phyloP scores from a whole-genome alignment of 768 basidiomycete genomes.

The Kwoniella dendrophila region DNA sequence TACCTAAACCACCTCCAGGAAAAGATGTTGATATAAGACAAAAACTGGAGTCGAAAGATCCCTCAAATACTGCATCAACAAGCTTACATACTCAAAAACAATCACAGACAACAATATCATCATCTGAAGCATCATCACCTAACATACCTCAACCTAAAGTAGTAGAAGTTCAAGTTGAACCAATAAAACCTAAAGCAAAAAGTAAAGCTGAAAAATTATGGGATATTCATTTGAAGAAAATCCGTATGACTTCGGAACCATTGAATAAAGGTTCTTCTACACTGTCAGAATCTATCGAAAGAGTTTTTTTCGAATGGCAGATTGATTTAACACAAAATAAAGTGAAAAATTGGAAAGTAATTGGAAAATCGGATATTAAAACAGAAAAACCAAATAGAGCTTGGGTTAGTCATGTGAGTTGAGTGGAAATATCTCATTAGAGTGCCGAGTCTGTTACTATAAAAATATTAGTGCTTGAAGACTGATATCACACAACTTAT shows the following conservation, averaged over 20 bases:
- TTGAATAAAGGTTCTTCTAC: slow-evolving; percentile 3
- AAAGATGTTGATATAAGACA: slow-evolving; percentile 21
- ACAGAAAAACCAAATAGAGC: slow-evolving; percentile 30
- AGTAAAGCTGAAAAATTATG: slow-evolving; percentile 42
- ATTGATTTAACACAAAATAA: slow-evolving; percentile 5
- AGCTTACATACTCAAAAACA: not conserved
- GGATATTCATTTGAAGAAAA: slow-evolving; percentile 43
- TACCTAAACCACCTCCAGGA: slow-evolving; percentile 41
- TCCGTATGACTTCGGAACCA: slow-evolving; percentile 27
- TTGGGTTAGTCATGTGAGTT: slow-evolving; percentile 37
- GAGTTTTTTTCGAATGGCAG: slow-evolving; percentile 42
- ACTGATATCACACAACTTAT: not conserved
- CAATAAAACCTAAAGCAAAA: slow-evolving; percentile 22
- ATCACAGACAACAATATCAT: not conserved
- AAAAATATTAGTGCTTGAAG: no score
- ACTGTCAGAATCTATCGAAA: slow-evolving; percentile 11
- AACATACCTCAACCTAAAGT: not conserved
- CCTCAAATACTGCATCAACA: not conserved
- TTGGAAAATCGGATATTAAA: slow-evolving; percentile 24
- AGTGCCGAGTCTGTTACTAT: no score
- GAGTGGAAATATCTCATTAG: no score
- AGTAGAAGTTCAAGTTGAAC: not conserved
- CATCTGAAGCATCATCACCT: no score
- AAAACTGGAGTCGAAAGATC: not conserved
- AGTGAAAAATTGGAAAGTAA: slow-evolving; percentile 20